Percentiles rank a stretch among this genome's conserved stretches.
Evolutionary conservation across 2,329 filamentous ascomycete genomes (phyloP).

Genomic region (Rugonectria rugulosa): DNA sequence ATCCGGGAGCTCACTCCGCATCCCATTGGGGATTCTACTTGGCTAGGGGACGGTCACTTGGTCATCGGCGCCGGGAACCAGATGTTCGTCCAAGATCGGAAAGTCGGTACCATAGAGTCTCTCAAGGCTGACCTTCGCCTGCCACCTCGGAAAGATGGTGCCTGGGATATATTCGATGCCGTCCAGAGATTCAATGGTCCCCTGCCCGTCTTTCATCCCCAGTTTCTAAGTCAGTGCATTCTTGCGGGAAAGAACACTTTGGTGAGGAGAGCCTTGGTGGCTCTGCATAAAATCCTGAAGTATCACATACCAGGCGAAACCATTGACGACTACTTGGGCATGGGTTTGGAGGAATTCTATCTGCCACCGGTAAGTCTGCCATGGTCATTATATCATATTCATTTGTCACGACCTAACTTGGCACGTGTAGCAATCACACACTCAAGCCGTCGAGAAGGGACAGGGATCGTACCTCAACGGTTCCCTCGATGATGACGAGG

Average conservation of each 20-base stretch:
- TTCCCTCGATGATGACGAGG: constrained; percentile 48
- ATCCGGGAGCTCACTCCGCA: constrained; percentile 85
- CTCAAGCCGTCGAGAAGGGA: constrained; percentile 38
- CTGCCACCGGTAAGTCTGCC: constrained; percentile 35
- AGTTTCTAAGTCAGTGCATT: constrained; percentile 87
- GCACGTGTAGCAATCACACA: constrained; percentile 25
- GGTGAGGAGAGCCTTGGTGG: constrained; percentile 76
- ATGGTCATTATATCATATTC: not conserved
- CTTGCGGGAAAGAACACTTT: constrained; percentile 77
- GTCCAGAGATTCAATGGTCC: constrained; percentile 87
- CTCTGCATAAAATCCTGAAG: constrained; percentile 78
- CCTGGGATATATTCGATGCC: constrained; percentile 79
- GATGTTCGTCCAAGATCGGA: constrained; percentile 82
- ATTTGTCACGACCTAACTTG: constrained; percentile 12
- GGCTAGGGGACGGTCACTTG: constrained; percentile 85
- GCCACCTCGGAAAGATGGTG: constrained; percentile 56
- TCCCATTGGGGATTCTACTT: constrained; percentile 91
- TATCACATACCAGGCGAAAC: constrained; percentile 83
- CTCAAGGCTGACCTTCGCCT: constrained; percentile 62
- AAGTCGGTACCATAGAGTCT: constrained; percentile 70
- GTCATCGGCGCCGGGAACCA: constrained; percentile 92
- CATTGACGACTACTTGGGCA: constrained; percentile 79
- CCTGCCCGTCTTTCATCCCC: constrained; percentile 89
- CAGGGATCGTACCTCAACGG: constrained; percentile 49
- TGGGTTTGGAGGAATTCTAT: constrained; percentile 69